Evolutionary conservation across 2,329 filamentous ascomycete genomes (phyloP).

Genomic region (Aspergillus sp.): DNA sequence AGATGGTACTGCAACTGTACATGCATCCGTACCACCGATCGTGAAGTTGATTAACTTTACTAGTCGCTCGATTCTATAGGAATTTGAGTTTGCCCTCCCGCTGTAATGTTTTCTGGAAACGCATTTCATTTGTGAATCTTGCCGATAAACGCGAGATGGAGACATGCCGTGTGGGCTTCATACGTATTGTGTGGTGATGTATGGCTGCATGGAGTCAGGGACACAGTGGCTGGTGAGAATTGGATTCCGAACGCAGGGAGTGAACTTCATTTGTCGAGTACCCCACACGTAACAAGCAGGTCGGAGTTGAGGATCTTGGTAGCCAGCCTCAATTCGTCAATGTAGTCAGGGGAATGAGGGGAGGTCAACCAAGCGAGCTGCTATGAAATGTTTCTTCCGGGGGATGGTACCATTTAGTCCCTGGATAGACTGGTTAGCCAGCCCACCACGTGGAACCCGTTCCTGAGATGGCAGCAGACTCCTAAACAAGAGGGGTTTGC

Average conservation of each 20-base stretch:
- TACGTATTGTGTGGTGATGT: background rate
- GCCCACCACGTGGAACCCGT: background rate
- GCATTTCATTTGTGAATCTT: background rate
- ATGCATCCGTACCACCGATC: background rate
- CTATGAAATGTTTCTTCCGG: background rate
- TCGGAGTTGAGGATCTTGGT: background rate
- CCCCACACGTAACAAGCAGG: background rate
- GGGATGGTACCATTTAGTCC: background rate
- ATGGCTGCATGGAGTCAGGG: background rate
- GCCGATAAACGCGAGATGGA: constrained; percentile 1
- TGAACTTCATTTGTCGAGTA: background rate
- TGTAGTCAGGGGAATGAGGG: background rate
- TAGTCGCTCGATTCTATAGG: constrained; percentile 1
- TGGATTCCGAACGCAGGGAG: background rate
- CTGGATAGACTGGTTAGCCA: background rate
- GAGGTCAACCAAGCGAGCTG: background rate
- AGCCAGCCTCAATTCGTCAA: background rate
- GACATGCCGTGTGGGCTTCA: background rate
- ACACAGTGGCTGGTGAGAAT: background rate
- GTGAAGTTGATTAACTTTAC: background rate
- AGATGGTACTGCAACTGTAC: background rate
- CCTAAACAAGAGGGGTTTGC: background rate
- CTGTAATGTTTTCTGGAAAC: background rate
- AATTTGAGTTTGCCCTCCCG: constrained; percentile 2
- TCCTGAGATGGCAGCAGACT: background rate